Evolutionary conservation across 2,329 filamentous ascomycete genomes (phyloP).

Genomic region (Diaporthe citrichinensis): DNA sequence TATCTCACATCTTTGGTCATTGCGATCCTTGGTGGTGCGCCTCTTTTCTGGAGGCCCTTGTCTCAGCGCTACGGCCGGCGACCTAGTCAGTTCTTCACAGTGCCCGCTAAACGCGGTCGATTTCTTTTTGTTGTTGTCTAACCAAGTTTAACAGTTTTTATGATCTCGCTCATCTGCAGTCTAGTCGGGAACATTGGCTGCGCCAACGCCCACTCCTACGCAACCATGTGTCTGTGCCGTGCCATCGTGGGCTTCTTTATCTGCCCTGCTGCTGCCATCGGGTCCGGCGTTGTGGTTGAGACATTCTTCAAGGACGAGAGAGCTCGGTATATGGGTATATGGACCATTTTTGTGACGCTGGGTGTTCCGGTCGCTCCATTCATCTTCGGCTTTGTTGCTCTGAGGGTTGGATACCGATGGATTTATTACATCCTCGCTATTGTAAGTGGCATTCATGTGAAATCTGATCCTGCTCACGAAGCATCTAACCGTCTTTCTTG

Average conservation of each 20-base stretch:
- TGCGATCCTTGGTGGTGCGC: constrained; percentile 65
- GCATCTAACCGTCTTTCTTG: background rate
- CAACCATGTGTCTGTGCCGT: constrained; percentile 64
- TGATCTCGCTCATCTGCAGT: constrained; percentile 63
- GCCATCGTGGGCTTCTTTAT: constrained; percentile 70
- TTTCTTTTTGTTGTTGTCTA: background rate
- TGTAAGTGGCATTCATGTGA: constrained; percentile 48
- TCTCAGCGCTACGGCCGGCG: constrained; percentile 67
- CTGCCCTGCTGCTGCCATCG: constrained; percentile 64
- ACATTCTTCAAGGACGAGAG: constrained; percentile 70
- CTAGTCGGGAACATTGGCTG: constrained; percentile 67
- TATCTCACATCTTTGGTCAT: constrained; percentile 71
- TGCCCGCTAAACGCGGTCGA: background rate
- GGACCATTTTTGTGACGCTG: constrained; percentile 58
- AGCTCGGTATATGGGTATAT: constrained; percentile 69
- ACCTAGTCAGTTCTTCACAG: constrained; percentile 53
- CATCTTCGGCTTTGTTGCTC: constrained; percentile 61
- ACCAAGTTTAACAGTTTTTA: constrained; percentile 50
- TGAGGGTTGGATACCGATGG: constrained; percentile 68
- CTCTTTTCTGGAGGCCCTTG: constrained; percentile 70
- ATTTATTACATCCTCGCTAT: constrained; percentile 72
- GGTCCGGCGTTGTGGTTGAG: constrained; percentile 70
- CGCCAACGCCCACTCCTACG: constrained; percentile 63
- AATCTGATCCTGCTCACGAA: background rate
- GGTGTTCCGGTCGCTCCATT: constrained; percentile 51